Conservation (phyloP, 371 early-diverging fungal genomes). For the Thermomucor indicae-seudaticae region DNA sequence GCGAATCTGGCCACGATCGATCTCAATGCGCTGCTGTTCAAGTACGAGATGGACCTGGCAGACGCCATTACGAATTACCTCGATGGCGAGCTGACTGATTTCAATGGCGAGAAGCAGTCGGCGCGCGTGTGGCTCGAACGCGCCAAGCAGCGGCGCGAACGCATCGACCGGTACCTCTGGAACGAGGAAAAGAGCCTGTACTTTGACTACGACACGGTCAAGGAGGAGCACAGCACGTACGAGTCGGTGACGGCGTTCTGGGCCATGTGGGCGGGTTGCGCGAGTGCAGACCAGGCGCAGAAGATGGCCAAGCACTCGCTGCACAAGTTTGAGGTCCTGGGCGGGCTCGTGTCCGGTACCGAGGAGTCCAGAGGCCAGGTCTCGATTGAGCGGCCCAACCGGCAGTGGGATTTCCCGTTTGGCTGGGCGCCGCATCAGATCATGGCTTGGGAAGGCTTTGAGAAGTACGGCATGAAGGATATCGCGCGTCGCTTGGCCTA, state of each 20-base stretch:
- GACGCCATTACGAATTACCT: slow-evolving; percentile 68
- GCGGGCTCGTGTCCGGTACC: slow-evolving; percentile 88
- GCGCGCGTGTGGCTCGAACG: slow-evolving; percentile 51
- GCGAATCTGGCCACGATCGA: slow-evolving; percentile 92
- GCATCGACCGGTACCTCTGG: slow-evolving; percentile 71
- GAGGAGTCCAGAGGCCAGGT: slow-evolving; percentile 79
- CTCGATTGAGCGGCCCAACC: slow-evolving; percentile 79
- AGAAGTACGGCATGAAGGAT: slow-evolving; percentile 76
- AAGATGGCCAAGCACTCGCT: slow-evolving; percentile 45
- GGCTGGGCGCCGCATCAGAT: slow-evolving; percentile 99
- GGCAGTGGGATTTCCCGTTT: slow-evolving; percentile 96
- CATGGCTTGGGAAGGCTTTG: slow-evolving; percentile 89
- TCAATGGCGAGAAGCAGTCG: slow-evolving; percentile 36
- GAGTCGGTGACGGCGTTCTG: slow-evolving; percentile 74
- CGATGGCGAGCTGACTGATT: slow-evolving; percentile 50
- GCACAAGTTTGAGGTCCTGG: slow-evolving; percentile 79
- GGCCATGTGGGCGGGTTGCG: slow-evolving; percentile 74
- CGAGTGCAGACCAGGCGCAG: slow-evolving; percentile 62
- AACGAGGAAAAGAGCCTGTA: slow-evolving; percentile 51
- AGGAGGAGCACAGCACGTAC: slow-evolving; percentile 51
- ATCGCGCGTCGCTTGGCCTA: slow-evolving; percentile 84
- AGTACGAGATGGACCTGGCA: slow-evolving; percentile 91
- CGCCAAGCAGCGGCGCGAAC: slow-evolving; percentile 49
- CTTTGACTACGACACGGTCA: slow-evolving; percentile 63
- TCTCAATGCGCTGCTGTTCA: slow-evolving; percentile 87